Evolutionary conservation across 805 yeast species (phyloP).

Genomic region (Pichia gijzeniarum): DNA sequence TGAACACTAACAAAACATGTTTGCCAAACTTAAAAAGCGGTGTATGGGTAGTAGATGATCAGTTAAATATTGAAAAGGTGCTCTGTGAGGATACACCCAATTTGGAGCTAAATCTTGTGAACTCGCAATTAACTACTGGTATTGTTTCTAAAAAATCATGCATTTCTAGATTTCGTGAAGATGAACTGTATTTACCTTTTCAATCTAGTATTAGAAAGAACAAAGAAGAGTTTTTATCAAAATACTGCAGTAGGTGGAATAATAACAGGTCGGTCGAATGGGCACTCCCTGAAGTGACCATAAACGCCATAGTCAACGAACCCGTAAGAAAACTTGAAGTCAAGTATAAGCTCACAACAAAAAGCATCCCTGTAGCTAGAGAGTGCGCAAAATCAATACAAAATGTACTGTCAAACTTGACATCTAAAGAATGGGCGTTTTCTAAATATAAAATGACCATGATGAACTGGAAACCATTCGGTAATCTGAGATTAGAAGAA

Average conservation of each 20-base stretch:
- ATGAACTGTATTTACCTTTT: background rate
- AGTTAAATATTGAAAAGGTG: background rate
- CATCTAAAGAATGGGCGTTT: slow-evolving; percentile 2
- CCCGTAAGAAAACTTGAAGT: background rate
- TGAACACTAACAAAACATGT: too few species aligned
- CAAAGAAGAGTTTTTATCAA: background rate
- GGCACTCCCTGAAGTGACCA: background rate
- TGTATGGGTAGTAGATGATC: background rate
- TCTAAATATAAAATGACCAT: slow-evolving; percentile 2
- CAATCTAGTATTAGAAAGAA: background rate
- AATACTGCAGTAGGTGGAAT: background rate
- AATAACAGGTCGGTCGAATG: background rate
- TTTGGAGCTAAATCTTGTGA: background rate
- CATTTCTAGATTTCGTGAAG: background rate
- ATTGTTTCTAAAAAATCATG: background rate
- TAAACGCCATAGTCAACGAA: background rate
- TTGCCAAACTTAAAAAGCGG: background rate
- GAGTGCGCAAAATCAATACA: background rate
- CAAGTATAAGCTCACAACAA: background rate
- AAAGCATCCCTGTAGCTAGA: background rate
- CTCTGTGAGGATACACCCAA: background rate
- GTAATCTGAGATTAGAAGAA: background rate
- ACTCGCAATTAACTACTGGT: background rate
- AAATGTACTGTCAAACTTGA: background rate
- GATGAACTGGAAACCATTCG: slow-evolving; percentile 9